Percentiles rank a stretch among this genome's conserved stretches.
These are phyloP conservation scores for Corchorus capsularis DNA, from an alignment of 345 rosid species.

Conservation along the genomic window DNA sequence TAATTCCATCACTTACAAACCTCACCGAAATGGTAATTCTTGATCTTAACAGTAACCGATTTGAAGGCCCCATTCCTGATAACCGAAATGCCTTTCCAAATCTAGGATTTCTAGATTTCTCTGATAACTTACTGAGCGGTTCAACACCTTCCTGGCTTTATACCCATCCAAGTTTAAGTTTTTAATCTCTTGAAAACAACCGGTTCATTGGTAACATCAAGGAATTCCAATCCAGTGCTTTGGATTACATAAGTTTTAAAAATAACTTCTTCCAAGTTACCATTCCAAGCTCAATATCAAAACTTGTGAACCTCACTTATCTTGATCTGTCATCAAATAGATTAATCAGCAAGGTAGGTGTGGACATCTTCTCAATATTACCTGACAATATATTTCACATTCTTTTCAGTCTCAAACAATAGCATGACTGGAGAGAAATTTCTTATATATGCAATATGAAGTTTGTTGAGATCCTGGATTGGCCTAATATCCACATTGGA, in stretches of 20 bases:
- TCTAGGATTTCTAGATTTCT: neutral
- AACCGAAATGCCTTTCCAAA: neutral
- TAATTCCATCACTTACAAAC: slow-evolving; percentile 2
- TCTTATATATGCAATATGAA: slow-evolving; percentile 13
- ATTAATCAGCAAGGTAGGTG: slow-evolving; percentile 18
- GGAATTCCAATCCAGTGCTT: neutral
- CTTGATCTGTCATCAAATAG: neutral
- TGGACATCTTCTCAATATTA: neutral
- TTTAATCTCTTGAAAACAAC: neutral
- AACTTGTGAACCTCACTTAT: neutral
- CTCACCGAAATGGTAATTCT: neutral
- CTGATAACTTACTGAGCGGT: neutral
- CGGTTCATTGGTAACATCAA: neutral
- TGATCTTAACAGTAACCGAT: neutral
- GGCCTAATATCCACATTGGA: too few relatives aligned
- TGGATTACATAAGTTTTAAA: neutral
- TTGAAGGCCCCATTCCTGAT: slow-evolving; percentile 8
- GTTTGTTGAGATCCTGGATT: neutral
- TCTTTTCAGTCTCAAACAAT: slow-evolving; percentile 13
- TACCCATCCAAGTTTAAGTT: neutral
- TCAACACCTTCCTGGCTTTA: slow-evolving; percentile 6
- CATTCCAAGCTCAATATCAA: neutral
- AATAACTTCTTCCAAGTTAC: neutral
- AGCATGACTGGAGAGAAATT: slow-evolving; percentile 19
- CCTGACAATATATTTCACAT: fast-evolving